These are phyloP conservation scores for Dactylellina sp. DNA, from an alignment of 2,329 filamentous ascomycete species.

Conservation along the genomic window DNA sequence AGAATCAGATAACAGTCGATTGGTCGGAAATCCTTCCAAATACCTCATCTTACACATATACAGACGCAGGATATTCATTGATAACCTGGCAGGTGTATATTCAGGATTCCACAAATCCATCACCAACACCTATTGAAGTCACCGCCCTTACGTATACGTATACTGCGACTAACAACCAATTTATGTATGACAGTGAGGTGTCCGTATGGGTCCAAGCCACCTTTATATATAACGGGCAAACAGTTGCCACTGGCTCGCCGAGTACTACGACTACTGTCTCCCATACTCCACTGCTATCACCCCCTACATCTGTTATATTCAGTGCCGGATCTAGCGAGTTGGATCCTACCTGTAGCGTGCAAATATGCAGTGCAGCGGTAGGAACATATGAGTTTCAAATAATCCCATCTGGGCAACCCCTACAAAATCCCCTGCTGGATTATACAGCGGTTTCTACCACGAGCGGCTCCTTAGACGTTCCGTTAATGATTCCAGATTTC, in stretches of 20 bases:
- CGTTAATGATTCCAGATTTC: conserved; percentile 6
- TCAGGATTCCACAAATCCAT: conserved; percentile 8
- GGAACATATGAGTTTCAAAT: conserved; percentile 10
- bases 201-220: conserved; percentile 2
- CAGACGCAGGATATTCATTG: conserved; percentile 2
- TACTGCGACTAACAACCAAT: conserved; percentile 5
- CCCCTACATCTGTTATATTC: conserved; percentile 7
- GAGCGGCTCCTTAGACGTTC: conserved; percentile 3
- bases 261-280: neutral
- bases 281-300: conserved; percentile 3
- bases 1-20: conserved; percentile 1
- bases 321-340: conserved; percentile 2
- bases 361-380: neutral
- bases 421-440: neutral
- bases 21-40: conserved; percentile 4
- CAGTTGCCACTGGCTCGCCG: conserved; percentile 1
- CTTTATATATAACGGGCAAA: conserved; percentile 5
- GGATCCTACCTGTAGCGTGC: conserved; percentile 5
- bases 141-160: neutral
- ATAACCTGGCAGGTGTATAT: conserved; percentile 8
- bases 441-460: conserved; percentile 1
- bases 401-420: conserved; percentile 2
- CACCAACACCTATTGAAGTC: conserved; percentile 3
- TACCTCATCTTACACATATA: neutral
- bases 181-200: neutral